Conservation (phyloP, 164 flowering plant genomes). For the Macadamia tetraphylla region DNA sequence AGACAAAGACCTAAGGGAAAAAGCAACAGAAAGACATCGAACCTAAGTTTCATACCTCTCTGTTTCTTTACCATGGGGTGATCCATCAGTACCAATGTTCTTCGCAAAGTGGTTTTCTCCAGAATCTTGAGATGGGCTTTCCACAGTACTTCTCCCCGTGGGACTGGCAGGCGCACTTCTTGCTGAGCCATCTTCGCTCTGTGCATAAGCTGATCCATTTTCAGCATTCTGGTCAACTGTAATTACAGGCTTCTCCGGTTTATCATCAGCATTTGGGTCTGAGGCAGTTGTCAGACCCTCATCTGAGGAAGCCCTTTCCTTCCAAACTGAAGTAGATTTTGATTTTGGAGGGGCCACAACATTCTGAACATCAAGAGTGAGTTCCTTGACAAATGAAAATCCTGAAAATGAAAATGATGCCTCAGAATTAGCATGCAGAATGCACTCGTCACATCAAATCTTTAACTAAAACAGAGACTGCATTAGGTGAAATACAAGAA, state of each 20-base stretch:
- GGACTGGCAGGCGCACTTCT: conserved; percentile 62
- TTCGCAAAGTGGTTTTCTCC: conserved; percentile 30
- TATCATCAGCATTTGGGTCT: conserved; percentile 34
- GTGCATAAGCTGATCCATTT: conserved; percentile 33
- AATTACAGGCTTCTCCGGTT: conserved; percentile 37
- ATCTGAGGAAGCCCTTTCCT: conserved; percentile 26
- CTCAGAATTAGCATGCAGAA: not conserved
- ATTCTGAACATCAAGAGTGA: conserved; percentile 84
- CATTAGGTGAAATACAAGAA: not conserved
- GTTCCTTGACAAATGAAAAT: conserved; percentile 74
- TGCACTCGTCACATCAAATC: not conserved
- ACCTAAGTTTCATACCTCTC: conserved; percentile 38
- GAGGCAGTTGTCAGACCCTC: conserved; percentile 23
- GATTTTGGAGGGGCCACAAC: conserved; percentile 68
- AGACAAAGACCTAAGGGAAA: not conserved
- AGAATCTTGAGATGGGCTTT: conserved; percentile 46
- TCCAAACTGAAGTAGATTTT: conserved; percentile 29
- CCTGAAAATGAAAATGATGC: conserved; percentile 43
- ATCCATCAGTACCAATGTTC: conserved; percentile 33
- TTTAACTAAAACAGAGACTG: not conserved
- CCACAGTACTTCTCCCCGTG: conserved; percentile 31
- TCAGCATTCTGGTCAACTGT: conserved; percentile 30
- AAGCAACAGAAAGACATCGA: not conserved
- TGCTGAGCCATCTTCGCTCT: conserved; percentile 41
- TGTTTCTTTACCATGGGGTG: conserved; percentile 48